Conservation (phyloP, 768 basidiomycete genomes). For the Daedalea quercina region DNA sequence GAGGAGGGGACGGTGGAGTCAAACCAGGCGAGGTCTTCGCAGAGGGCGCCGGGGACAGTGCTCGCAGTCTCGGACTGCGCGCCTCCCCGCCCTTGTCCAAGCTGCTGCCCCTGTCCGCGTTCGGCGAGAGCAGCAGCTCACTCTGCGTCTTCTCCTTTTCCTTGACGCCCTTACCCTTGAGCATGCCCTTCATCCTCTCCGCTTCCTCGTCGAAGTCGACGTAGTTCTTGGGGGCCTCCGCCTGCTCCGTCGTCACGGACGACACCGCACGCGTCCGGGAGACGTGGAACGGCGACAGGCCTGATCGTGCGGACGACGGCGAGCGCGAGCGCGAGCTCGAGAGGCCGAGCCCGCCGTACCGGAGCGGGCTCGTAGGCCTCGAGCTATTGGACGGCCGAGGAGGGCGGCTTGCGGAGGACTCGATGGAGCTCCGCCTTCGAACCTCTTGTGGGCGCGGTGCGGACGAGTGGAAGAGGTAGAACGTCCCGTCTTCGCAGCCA, state of each 20-base stretch:
- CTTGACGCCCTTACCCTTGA: conserved; percentile 47
- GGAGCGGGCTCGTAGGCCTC: conserved; percentile 12
- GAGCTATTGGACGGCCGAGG: conserved; percentile 1
- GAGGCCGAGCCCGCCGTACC: conserved; percentile 8
- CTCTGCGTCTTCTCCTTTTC: conserved; percentile 26
- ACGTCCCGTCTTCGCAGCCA: conserved; percentile 31
- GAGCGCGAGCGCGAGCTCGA: conserved; percentile 26
- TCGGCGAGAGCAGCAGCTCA: conserved; percentile 26
- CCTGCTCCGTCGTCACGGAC: conserved; percentile 62
- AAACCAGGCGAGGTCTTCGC: neutral
- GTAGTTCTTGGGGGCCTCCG: conserved; percentile 71
- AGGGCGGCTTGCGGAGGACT: neutral
- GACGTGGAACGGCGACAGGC: conserved; percentile 42
- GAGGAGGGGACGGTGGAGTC: neutral
- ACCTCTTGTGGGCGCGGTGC: neutral
- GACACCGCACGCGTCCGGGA: conserved; percentile 63
- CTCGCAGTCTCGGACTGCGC: neutral
- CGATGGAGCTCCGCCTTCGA: conserved; percentile 2
- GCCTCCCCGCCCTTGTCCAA: neutral
- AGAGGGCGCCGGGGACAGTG: conserved; percentile 4
- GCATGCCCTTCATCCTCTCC: conserved; percentile 65
- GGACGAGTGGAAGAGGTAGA: conserved; percentile 25
- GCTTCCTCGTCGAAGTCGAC: conserved; percentile 82
- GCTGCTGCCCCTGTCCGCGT: conserved; percentile 23
- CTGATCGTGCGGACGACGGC: conserved; percentile 27